Evolutionary conservation across 2,329 filamentous ascomycete genomes (phyloP).

Genomic region (Incumbomyces lentus): DNA sequence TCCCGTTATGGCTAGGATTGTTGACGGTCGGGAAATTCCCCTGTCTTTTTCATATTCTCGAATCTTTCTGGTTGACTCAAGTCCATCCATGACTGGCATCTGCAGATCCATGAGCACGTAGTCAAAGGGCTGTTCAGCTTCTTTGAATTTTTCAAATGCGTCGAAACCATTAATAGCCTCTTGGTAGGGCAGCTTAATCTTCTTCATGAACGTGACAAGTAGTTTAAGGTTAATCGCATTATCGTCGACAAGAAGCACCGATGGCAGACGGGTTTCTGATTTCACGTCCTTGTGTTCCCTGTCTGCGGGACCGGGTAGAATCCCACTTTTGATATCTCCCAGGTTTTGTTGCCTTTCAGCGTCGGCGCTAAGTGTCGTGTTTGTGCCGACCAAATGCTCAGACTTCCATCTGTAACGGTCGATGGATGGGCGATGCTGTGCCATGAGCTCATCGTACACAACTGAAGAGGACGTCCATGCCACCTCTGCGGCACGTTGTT

Average conservation of each 20-base stretch:
- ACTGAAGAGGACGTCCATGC: background rate
- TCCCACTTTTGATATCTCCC: background rate
- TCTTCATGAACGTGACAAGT: constrained; percentile 34
- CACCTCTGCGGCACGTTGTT: background rate
- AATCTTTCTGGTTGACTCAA: constrained; percentile 38
- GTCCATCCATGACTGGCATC: constrained; percentile 41
- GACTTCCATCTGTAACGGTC: background rate
- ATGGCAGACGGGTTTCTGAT: constrained; percentile 7
- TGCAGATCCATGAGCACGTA: constrained; percentile 40
- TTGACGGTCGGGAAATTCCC: constrained; percentile 24
- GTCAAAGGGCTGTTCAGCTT: constrained; percentile 27
- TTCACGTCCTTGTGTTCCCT: constrained; percentile 1
- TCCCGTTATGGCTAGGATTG: constrained; percentile 38
- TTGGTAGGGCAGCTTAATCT: constrained; percentile 27
- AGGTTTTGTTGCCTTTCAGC: background rate
- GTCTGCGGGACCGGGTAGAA: background rate
- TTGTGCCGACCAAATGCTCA: constrained; percentile 7
- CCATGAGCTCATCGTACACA: background rate
- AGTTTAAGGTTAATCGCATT: constrained; percentile 37
- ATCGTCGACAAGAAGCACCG: constrained; percentile 36
- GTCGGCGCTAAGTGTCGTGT: background rate
- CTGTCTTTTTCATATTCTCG: constrained; percentile 31
- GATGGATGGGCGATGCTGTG: background rate
- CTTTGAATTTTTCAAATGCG: constrained; percentile 31
- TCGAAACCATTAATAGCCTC: constrained; percentile 34